Conservation (phyloP, 2,329 filamentous ascomycete species). For the Ustulina deusta region DNA sequence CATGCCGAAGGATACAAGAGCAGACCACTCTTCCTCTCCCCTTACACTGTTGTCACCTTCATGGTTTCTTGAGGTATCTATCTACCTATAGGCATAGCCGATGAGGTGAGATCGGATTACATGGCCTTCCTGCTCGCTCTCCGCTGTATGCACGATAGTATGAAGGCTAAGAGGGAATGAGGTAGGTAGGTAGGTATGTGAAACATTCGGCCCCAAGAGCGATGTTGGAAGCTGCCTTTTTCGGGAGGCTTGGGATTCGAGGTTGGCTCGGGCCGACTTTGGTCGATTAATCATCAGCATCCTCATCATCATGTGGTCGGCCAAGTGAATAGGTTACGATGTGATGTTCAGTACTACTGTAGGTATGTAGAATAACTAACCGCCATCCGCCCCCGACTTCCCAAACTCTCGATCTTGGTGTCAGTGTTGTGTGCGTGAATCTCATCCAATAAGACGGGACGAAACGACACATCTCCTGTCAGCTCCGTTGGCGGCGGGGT, state of each 20-base stretch:
- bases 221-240: conserved; percentile 8
- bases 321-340: not conserved
- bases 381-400: not conserved
- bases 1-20: too few relatives aligned
- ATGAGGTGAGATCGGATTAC: not conserved
- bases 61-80: too few relatives aligned
- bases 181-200: not conserved
- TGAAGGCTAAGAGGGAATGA: not conserved
- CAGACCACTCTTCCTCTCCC: too few relatives aligned
- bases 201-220: not conserved
- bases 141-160: not conserved
- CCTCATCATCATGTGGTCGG: not conserved
- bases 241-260: not conserved
- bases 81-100: not conserved
- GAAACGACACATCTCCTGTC: not conserved
- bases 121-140: not conserved
- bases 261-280: conserved; percentile 7
- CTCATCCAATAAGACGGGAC: conserved; percentile 1
- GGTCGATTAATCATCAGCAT: not conserved
- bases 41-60: too few relatives aligned
- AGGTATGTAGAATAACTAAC: too few relatives aligned
- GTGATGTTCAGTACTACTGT: not conserved
- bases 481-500: not conserved
- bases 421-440: not conserved
- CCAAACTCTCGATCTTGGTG: not conserved